phyloP scores from a whole-genome alignment of 208 protist genomes.

The Trypanosoma brucei region DNA sequence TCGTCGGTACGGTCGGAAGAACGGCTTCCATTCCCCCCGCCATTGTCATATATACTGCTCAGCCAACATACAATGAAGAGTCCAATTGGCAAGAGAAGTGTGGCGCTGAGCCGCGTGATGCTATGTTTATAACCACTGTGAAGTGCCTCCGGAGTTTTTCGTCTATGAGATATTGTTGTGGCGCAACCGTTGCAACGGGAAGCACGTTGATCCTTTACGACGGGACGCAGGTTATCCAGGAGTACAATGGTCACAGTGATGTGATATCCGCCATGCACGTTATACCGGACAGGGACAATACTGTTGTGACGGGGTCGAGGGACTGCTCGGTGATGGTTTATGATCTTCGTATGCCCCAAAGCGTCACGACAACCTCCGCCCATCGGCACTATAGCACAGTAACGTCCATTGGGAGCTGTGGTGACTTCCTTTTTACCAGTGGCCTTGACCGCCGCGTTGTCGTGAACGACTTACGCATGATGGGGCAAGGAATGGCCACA shows the following conservation, averaged over 20 bases:
- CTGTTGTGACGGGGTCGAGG: slow-evolving; percentile 76
- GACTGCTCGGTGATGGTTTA: slow-evolving; percentile 81
- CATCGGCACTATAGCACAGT: slow-evolving; percentile 73
- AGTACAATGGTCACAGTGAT: slow-evolving; percentile 79
- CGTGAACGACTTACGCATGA: slow-evolving; percentile 76
- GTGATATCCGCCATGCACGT: slow-evolving; percentile 80
- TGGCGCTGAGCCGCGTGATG: slow-evolving; percentile 65
- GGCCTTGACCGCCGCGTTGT: slow-evolving; percentile 76
- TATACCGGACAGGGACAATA: slow-evolving; percentile 53
- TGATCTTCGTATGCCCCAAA: slow-evolving; percentile 53
- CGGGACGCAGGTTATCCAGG: slow-evolving; percentile 45
- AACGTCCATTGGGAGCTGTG: slow-evolving; percentile 67
- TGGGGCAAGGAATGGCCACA: slow-evolving; percentile 34
- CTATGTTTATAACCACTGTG: slow-evolving; percentile 73
- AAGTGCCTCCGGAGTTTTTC: slow-evolving; percentile 38
- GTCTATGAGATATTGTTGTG: slow-evolving; percentile 55
- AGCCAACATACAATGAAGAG: slow-evolving; percentile 41
- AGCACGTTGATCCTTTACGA: slow-evolving; percentile 71
- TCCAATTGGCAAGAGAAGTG: slow-evolving; percentile 69
- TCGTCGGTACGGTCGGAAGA: slow-evolving; percentile 69
- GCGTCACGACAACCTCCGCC: slow-evolving; percentile 32
- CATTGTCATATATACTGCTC: slow-evolving; percentile 71
- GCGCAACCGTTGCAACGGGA: slow-evolving; percentile 29
- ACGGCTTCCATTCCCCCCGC: slow-evolving; percentile 46
- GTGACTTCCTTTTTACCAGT: slow-evolving; percentile 77